Percentiles rank a stretch among this genome's conserved stretches.
These are phyloP conservation scores for Podaxis sp. DNA, from an alignment of 768 basidiomycete genomes.

Conservation along the genomic window DNA sequence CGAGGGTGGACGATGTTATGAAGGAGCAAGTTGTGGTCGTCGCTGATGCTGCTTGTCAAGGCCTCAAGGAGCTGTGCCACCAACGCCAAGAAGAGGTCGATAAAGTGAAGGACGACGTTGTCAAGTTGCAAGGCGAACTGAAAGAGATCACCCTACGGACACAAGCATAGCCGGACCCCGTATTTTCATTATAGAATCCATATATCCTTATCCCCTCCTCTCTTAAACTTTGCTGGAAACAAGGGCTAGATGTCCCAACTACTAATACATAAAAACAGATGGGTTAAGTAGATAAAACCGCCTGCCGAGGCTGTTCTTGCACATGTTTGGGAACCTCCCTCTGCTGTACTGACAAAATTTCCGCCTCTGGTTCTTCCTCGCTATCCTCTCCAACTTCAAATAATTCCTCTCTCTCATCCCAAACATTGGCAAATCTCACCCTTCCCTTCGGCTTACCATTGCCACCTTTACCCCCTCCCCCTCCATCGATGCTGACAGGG, in stretches of 20 bases:
- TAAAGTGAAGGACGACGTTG: slow-evolving; percentile 42
- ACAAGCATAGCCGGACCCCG: not conserved
- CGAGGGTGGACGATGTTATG: slow-evolving; percentile 44
- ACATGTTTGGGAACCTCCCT: slow-evolving; percentile 19
- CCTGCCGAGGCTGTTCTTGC: slow-evolving; percentile 2
- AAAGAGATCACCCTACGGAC: slow-evolving; percentile 20
- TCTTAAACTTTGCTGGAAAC: not conserved
- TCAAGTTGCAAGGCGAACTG: slow-evolving; percentile 37
- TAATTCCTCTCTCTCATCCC: slow-evolving; percentile 78
- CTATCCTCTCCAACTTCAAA: slow-evolving; percentile 69
- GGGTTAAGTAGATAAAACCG: slow-evolving; percentile 8
- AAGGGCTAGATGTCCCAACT: not conserved
- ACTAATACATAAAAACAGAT: not conserved
- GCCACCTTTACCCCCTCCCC: not conserved
- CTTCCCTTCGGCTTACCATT: slow-evolving; percentile 12
- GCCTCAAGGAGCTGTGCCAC: slow-evolving; percentile 39
- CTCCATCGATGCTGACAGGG: not conserved
- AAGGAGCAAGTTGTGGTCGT: slow-evolving; percentile 52
- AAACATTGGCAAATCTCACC: slow-evolving; percentile 38
- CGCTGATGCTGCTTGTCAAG: slow-evolving; percentile 48
- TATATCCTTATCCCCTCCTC: not conserved
- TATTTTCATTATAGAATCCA: not conserved
- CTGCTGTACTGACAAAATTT: slow-evolving; percentile 4
- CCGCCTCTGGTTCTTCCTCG: slow-evolving; percentile 39
- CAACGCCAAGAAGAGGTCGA: slow-evolving; percentile 46